phyloP scores from a whole-genome alignment of 2,329 filamentous ascomycete genomes.

The Alternaria ventricosa region DNA sequence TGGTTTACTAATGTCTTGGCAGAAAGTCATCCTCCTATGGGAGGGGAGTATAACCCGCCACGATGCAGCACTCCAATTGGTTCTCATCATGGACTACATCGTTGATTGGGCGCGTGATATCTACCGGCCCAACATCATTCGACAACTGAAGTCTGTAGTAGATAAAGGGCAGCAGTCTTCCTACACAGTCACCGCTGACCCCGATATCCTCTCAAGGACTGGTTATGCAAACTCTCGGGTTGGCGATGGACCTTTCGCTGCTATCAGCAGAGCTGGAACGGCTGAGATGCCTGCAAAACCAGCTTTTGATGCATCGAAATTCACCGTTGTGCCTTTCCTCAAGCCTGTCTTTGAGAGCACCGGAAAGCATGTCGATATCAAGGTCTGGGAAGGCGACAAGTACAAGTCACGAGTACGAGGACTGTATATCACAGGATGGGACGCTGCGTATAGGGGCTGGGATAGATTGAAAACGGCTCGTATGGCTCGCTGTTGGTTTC shows the following conservation, averaged over 20 bases:
- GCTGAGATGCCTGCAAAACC: background rate
- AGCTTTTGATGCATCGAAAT: background rate
- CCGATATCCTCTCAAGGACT: background rate
- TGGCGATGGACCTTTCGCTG: background rate
- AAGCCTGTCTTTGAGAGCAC: background rate
- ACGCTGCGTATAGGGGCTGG: too few species aligned
- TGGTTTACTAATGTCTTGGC: background rate
- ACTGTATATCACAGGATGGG: slow-evolving; percentile 1
- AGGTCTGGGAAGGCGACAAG: background rate
- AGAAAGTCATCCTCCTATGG: slow-evolving; percentile 17
- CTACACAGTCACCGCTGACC: background rate
- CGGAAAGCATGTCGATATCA: background rate
- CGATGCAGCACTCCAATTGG: slow-evolving; percentile 24
- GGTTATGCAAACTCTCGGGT: background rate
- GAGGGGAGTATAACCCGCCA: slow-evolving; percentile 19
- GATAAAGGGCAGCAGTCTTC: background rate
- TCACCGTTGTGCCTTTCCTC: background rate
- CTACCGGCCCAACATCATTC: slow-evolving; percentile 22
- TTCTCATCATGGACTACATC: slow-evolving; percentile 31
- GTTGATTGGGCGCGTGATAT: slow-evolving; percentile 29
- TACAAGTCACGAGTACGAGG: slow-evolving; percentile 4
- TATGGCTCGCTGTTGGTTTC: background rate
- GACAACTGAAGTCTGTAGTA: slow-evolving; percentile 18
- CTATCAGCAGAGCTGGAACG: background rate
- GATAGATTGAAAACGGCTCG: background rate